These are phyloP conservation scores for Suillus lakei DNA, from an alignment of 768 basidiomycete species.

Conservation along the genomic window DNA sequence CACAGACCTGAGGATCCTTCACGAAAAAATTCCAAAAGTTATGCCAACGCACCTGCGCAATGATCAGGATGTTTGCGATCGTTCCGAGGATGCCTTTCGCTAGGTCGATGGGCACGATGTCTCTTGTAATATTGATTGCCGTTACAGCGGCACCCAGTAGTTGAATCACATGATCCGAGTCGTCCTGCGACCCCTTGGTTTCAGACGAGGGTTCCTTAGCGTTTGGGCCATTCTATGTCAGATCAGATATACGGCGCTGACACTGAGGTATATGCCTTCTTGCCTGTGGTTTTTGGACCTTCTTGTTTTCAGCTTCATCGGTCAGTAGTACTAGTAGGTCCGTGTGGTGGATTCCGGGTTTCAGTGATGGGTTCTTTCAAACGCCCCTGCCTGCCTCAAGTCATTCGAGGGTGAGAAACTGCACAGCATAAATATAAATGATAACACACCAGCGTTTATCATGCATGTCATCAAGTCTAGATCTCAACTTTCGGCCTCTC, in stretches of 20 bases:
- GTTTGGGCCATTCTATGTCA: not conserved
- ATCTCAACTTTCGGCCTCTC: no score
- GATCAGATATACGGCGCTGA: not conserved
- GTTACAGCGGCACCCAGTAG: not conserved
- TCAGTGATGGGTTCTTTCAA: not conserved
- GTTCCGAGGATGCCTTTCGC: slow-evolving; percentile 1
- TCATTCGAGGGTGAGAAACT: not conserved
- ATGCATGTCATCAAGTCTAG: not conserved
- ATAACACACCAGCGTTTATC: not conserved
- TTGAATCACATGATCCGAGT: not conserved
- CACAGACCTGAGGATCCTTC: no score
- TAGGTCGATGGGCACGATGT: not conserved
- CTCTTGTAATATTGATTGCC: not conserved
- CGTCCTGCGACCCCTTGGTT: not conserved
- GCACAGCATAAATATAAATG: not conserved
- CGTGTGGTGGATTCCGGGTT: not conserved
- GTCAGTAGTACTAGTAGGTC: no score
- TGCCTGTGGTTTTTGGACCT: not conserved
- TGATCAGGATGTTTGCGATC: not conserved
- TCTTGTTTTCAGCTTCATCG: no score
- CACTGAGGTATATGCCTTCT: no score
- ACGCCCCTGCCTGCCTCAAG: no score
- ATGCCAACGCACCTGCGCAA: not conserved
- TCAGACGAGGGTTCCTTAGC: not conserved
- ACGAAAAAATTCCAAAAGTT: not conserved